Percentiles rank a stretch among this genome's conserved stretches.
Evolutionary conservation across 805 yeast species (phyloP).

Genomic region (Sungouiella thailandica): DNA sequence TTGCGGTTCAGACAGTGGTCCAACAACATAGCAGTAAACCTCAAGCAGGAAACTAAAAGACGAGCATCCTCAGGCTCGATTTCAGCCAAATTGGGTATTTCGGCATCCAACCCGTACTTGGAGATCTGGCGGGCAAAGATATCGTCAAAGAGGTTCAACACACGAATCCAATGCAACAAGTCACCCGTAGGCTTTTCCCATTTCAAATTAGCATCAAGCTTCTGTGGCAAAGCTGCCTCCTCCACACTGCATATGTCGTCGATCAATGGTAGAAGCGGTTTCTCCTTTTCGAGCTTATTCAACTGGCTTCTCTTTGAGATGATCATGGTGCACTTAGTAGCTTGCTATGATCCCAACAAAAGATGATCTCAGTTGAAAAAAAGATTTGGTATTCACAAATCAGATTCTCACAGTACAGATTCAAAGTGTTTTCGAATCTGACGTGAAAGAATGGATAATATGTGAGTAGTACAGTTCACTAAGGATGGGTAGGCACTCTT

Average conservation of each 20-base stretch:
- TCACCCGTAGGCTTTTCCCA: conserved; percentile 70
- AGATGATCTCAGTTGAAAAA: too few relatives aligned
- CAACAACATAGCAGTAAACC: conserved; percentile 58
- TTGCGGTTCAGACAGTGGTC: conserved; percentile 66
- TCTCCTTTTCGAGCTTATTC: conserved; percentile 25
- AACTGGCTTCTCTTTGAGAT: conserved; percentile 26
- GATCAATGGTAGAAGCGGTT: conserved; percentile 27
- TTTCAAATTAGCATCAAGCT: conserved; percentile 30
- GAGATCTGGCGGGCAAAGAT: conserved; percentile 51
- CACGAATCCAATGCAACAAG: conserved; percentile 69
- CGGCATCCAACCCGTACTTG: conserved; percentile 48
- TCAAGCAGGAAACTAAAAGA: conserved; percentile 47
- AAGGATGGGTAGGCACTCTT: too few relatives aligned
- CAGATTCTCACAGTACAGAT: too few relatives aligned
- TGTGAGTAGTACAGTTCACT: too few relatives aligned
- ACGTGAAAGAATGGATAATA: too few relatives aligned
- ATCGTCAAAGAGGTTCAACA: conserved; percentile 70
- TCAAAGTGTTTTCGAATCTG: too few relatives aligned
- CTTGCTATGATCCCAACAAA: too few relatives aligned
- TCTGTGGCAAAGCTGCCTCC: conserved; percentile 31
- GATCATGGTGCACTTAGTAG: conserved; percentile 24
- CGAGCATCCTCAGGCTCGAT: conserved; percentile 44
- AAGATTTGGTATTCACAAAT: too few relatives aligned
- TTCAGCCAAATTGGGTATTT: conserved; percentile 41
- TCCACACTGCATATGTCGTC: conserved; percentile 34